phyloP scores from a whole-genome alignment of 179 eudicot species.

The Camellia oleifera region DNA sequence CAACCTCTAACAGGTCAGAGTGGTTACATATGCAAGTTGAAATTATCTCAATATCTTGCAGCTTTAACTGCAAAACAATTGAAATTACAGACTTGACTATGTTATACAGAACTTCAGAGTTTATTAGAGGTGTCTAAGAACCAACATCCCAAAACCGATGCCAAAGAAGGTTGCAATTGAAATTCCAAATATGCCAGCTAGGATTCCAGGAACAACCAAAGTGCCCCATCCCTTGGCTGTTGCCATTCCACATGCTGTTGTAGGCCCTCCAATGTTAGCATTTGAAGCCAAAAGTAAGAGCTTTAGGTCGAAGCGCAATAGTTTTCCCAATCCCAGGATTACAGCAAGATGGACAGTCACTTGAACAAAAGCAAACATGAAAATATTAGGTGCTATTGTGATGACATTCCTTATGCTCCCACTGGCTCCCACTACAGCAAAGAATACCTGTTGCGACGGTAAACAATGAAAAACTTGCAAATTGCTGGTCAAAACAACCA shows the following conservation, averaged over 20 bases:
- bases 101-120: too few species aligned
- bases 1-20: too few species aligned
- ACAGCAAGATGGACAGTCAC: constrained; percentile 62
- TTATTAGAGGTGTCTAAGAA: constrained; percentile 51
- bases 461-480: neutral
- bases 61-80: too few species aligned
- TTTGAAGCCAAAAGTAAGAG: constrained; percentile 75
- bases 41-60: too few species aligned
- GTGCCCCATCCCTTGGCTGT: constrained; percentile 86
- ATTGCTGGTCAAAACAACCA: neutral
- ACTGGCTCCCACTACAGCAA: constrained; percentile 78
- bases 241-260: constrained; percentile 97
- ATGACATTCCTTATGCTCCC: constrained; percentile 71
- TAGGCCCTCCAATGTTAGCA: constrained; percentile 93
- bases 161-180: constrained; percentile 87
- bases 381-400: constrained; percentile 70
- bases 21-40: too few species aligned
- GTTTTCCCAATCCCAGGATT: constrained; percentile 66
- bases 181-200: constrained; percentile 82
- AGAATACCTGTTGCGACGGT: constrained; percentile 22
- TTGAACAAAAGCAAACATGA: constrained; percentile 67
- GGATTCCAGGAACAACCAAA: constrained; percentile 73
- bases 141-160: constrained; percentile 56
- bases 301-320: constrained; percentile 56
- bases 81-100: too few species aligned